Evolutionary conservation across 306 rosid species (phyloP).

Genomic region (Quercus wislizeni): DNA sequence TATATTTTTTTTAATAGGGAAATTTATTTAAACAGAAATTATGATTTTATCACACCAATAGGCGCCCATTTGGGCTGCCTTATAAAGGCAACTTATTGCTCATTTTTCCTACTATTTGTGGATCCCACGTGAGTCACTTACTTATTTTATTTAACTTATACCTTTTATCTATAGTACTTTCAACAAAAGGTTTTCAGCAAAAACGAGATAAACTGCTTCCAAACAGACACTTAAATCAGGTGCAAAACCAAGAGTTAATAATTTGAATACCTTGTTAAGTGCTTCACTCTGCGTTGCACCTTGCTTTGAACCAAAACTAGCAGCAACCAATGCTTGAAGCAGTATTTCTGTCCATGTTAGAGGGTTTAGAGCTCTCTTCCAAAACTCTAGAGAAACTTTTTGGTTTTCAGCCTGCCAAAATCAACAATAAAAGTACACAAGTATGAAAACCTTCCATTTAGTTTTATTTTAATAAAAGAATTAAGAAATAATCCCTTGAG

Average conservation of each 20-base stretch:
- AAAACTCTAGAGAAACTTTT: conserved; percentile 54
- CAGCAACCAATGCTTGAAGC: conserved; percentile 83
- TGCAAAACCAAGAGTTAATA: no score
- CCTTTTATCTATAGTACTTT: no score
- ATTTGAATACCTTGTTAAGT: conserved; percentile 62
- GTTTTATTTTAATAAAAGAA: not conserved
- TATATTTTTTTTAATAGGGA: no score
- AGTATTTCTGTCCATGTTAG: conserved; percentile 90
- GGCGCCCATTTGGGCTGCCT: no score
- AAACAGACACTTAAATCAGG: no score
- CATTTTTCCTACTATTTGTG: no score
- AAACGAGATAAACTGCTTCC: no score
- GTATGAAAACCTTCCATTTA: conserved; percentile 3
- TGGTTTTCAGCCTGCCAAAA: conserved; percentile 69
- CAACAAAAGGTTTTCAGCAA: no score
- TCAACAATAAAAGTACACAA: conserved; percentile 20
- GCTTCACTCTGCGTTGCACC: conserved; percentile 56
- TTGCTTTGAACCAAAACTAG: conserved; percentile 90
- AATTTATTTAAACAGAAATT: no score
- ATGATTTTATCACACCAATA: not conserved
- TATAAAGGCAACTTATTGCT: no score
- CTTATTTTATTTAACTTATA: no score
- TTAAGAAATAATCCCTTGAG: not conserved
- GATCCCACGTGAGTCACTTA: no score
- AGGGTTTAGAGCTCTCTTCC: conserved; percentile 80